These are phyloP conservation scores for Daldinia caldariorum DNA, from an alignment of 495 filamentous ascomycete genomes.

Conservation along the genomic window DNA sequence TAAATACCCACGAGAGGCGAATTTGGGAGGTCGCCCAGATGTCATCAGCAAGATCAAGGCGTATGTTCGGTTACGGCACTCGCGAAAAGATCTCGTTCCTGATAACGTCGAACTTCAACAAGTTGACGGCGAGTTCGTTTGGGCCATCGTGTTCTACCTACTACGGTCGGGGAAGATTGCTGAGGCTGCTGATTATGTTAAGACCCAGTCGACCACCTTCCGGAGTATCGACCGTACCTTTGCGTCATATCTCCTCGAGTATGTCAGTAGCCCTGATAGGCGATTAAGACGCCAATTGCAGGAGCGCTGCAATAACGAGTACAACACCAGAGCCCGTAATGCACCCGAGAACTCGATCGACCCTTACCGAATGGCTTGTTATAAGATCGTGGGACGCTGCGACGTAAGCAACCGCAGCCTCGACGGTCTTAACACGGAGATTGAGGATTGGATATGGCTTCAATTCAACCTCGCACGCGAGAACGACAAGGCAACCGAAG, in stretches of 20 bases:
- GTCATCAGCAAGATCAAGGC: constrained; percentile 89
- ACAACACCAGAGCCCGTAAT: constrained; percentile 81
- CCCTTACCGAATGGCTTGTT: constrained; percentile 96
- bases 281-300: constrained; percentile 79
- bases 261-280: constrained; percentile 73
- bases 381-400: constrained; percentile 96
- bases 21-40: constrained; percentile 87
- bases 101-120: constrained; percentile 78
- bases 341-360: constrained; percentile 88
- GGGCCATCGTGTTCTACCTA: constrained; percentile 94
- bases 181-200: constrained; percentile 88
- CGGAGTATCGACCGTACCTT: constrained; percentile 91
- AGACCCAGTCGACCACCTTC: constrained; percentile 77
- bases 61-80: constrained; percentile 80
- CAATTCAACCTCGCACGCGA: constrained; percentile 93
- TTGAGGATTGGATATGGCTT: constrained; percentile 97
- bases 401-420: constrained; percentile 82
- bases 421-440: constrained; percentile 79
- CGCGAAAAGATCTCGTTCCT: constrained; percentile 79
- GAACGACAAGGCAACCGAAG: constrained; percentile 80
- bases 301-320: constrained; percentile 86
- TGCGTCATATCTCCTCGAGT: constrained; percentile 84
- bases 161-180: constrained; percentile 82
- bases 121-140: constrained; percentile 83
- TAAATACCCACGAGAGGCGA: constrained; percentile 87